Conservation (phyloP, 306 rosid genomes). For the Cajanus cajan region DNA sequence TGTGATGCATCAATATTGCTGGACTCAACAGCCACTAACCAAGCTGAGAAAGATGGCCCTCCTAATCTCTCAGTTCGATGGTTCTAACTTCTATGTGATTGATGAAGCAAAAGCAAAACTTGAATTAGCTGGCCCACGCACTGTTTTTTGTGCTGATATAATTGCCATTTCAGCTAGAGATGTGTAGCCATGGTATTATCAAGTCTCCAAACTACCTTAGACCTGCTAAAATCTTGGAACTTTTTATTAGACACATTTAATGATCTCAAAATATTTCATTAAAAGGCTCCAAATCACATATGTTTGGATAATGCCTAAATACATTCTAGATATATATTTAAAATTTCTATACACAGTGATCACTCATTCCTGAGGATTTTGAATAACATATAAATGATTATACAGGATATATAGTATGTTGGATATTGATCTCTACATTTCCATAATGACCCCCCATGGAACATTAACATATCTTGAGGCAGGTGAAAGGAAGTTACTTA, state of each 20-base stretch:
- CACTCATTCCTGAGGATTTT: not conserved
- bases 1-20: slow-evolving; percentile 76
- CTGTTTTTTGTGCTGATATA: slow-evolving; percentile 75
- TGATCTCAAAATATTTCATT: not conserved
- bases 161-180: slow-evolving; percentile 73
- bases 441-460: slow-evolving; percentile 3
- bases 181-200: slow-evolving; percentile 53
- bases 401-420: not conserved
- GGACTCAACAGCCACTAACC: slow-evolving; percentile 58
- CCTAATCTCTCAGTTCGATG: slow-evolving; percentile 62
- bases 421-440: slow-evolving; percentile 9
- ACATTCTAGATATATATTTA: not conserved
- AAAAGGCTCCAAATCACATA: not conserved
- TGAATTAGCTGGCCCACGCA: slow-evolving; percentile 62
- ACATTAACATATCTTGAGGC: slow-evolving; percentile 20
- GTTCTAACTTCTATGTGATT: slow-evolving; percentile 66
- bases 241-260: not conserved
- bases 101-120: slow-evolving; percentile 64
- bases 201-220: slow-evolving; percentile 21
- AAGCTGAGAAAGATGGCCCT: slow-evolving; percentile 83
- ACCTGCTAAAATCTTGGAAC: not conserved
- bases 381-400: not conserved
- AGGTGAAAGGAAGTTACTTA: not conserved
- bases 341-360: not conserved
- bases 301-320: not conserved